Evolutionary conservation across 176 grass and related monocot species (phyloP).

Genomic region (Oryza punctata): DNA sequence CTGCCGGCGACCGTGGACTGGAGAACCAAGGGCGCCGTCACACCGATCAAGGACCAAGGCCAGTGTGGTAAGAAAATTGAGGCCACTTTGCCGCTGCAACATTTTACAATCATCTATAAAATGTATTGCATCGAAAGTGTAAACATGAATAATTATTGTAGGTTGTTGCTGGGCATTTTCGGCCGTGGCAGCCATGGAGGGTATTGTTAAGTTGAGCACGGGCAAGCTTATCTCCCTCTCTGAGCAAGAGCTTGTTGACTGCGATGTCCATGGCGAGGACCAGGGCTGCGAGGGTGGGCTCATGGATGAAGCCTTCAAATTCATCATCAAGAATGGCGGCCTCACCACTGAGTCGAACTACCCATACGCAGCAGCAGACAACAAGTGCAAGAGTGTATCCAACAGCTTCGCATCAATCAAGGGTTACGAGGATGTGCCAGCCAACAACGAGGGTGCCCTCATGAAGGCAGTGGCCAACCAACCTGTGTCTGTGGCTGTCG

Average conservation of each 20-base stretch:
- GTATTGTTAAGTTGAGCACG: constrained; percentile 42
- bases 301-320: constrained; percentile 55
- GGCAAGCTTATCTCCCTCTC: constrained; percentile 47
- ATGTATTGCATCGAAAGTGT: too few relatives aligned
- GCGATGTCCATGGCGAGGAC: constrained; percentile 36
- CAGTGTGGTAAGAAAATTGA: background rate
- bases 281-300: constrained; percentile 50
- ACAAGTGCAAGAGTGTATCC: constrained; percentile 33
- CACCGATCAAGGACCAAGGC: constrained; percentile 31
- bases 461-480: constrained; percentile 51
- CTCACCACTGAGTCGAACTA: constrained; percentile 32
- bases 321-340: constrained; percentile 25
- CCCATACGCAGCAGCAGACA: constrained; percentile 36
- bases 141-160: background rate
- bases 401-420: constrained; percentile 26
- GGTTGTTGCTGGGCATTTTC: constrained; percentile 54
- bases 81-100: too few relatives aligned
- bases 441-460: constrained; percentile 43
- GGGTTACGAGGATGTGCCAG: constrained; percentile 42
- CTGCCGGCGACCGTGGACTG: background rate
- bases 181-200: constrained; percentile 33
- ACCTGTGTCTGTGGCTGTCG: constrained; percentile 43
- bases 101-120: too few relatives aligned
- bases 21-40: constrained; percentile 13
- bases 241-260: constrained; percentile 58